Base-by-base conservation (phyloP, 805 yeast genomes). In the Aciculoconidium aculeatum region DNA sequence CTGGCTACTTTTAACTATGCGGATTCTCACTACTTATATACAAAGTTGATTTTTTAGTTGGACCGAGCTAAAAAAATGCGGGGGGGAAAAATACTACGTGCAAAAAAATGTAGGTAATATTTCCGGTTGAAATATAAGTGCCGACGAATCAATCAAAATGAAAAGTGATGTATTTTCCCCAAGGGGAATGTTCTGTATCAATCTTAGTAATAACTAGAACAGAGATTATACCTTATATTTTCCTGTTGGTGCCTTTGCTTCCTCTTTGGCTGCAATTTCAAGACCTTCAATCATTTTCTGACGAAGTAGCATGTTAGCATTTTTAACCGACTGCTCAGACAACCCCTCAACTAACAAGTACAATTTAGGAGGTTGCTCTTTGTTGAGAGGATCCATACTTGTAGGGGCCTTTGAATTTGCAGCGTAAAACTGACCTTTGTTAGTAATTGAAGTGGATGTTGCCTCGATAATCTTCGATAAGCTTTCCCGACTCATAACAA, bases 341-440 rank as follows among this genome's bases (percentile, higher is more conserved):
- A 68, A 69, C 2, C 90, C 87, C 51, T 90, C 97, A 17, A 90
- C 75, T 13, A 82, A 61, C 11, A 90, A 56, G 41, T 81, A 82
- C 32, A 90, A 59, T 53, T 85, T 87, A 1, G 85, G 84, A 20
- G 80, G 86, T 10, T 76, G 80, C 0, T 65, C 71, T 11, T 65
- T 61, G 6, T 50, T 51, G 15, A 42, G 34, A 3, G 81, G 78
- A 8, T 51, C 58, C 25, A 71, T 58, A 0, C 83, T 80, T 11
- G 72, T 63, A 0, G 86, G 78, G 5, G 46, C 36, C 28, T 51
- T 54, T 12, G 50, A 41, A 24, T 47, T 49, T 1, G 64, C 58
- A 1, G 62, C 51, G 39, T 81, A 80, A 47, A 61, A 87, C 37
- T 71, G 74, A 10, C 98, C 98, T 47, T 77, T 83, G 31, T 77